Evolutionary conservation across 352 stramenopile genomes (phyloP).

Genomic region (Phytophthora fragariaefolia): DNA sequence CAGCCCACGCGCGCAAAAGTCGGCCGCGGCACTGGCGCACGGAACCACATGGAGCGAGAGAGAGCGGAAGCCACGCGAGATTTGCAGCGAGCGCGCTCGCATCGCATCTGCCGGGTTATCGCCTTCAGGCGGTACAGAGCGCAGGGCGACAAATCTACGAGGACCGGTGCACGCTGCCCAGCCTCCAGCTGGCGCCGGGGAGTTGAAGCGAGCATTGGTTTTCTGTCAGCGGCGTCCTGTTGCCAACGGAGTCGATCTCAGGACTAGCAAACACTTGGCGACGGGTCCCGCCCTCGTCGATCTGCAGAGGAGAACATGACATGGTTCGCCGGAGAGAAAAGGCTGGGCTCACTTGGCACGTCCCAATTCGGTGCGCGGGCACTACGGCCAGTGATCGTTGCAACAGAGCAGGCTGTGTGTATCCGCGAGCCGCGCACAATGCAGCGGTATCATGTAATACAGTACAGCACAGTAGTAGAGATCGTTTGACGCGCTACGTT

Average conservation of each 20-base stretch:
- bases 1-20: constrained; percentile 8
- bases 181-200: constrained; percentile 32
- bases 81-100: constrained; percentile 36
- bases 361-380: constrained; percentile 28
- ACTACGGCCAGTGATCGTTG: constrained; percentile 10
- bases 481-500: constrained; percentile 22
- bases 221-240: constrained; percentile 13
- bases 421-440: constrained; percentile 1
- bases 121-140: constrained; percentile 29
- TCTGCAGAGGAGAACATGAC: constrained; percentile 8
- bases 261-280: constrained; percentile 8
- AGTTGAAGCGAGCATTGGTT: constrained; percentile 29
- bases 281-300: not conserved
- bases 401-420: not conserved
- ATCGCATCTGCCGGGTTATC: constrained; percentile 30
- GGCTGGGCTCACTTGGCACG: constrained; percentile 6
- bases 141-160: constrained; percentile 27
- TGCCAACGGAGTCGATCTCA: constrained; percentile 3
- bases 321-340: constrained; percentile 10
- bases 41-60: constrained; percentile 41
- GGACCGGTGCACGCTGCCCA: constrained; percentile 22
- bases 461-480: not conserved
- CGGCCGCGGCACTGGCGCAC: constrained; percentile 24
- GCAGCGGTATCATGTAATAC: not conserved
- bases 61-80: constrained; percentile 40